These are phyloP conservation scores for Phytopythium sindhum DNA, from an alignment of 352 stramenopile species.

Conservation along the genomic window DNA sequence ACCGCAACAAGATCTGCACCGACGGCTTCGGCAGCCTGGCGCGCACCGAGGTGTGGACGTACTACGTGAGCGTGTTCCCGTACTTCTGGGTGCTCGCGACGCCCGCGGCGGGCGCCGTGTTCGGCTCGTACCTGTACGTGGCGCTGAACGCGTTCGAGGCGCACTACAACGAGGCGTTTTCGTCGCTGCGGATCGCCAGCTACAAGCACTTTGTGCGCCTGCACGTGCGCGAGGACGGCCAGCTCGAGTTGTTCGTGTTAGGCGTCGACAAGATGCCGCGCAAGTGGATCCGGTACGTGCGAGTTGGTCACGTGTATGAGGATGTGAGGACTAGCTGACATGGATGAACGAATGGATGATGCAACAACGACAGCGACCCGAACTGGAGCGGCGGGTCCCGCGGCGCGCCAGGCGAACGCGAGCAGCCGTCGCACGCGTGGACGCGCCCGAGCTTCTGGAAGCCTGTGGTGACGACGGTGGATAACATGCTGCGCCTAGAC, in stretches of 20 bases:
- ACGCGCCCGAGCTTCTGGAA: constrained; percentile 79
- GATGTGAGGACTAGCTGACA: neutral
- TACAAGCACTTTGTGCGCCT: constrained; percentile 90
- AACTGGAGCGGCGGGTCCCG: constrained; percentile 69
- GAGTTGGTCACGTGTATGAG: no score
- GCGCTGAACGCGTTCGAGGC: constrained; percentile 80
- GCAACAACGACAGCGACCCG: constrained; percentile 38
- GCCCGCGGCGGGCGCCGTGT: constrained; percentile 73
- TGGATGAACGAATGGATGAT: neutral
- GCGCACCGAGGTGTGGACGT: constrained; percentile 75
- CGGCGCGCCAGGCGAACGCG: constrained; percentile 42
- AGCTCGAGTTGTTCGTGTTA: constrained; percentile 80
- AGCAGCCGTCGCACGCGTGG: constrained; percentile 72
- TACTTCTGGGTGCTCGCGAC: constrained; percentile 88
- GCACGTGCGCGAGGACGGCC: constrained; percentile 67
- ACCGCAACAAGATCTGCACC: constrained; percentile 81
- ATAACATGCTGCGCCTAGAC: constrained; percentile 81
- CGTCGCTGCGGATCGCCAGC: constrained; percentile 79
- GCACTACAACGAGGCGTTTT: constrained; percentile 91
- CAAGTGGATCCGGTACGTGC: constrained; percentile 70
- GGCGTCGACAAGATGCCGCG: constrained; percentile 89
- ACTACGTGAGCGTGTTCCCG: constrained; percentile 82
- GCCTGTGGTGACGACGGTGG: constrained; percentile 73
- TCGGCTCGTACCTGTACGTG: constrained; percentile 83
- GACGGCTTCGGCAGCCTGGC: constrained; percentile 52